Conservation (phyloP, 805 yeast species). For the Wickerhamomyces rabaulensis region DNA sequence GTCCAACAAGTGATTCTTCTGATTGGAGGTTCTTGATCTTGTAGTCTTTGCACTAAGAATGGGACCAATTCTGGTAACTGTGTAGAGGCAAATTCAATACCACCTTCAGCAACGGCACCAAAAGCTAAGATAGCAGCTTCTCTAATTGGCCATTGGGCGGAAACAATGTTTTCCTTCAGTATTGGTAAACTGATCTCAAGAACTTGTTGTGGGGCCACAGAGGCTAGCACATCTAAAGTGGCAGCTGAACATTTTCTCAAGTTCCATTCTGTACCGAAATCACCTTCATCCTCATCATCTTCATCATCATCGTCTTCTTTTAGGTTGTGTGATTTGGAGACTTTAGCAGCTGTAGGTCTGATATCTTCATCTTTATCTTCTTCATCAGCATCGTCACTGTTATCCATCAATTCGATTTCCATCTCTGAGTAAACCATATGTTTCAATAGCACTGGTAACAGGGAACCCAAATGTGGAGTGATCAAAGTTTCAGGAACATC, state of each 20-base stretch:
- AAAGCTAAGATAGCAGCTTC: slow-evolving; percentile 95
- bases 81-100: slow-evolving; percentile 61
- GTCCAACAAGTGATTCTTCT: slow-evolving; percentile 97
- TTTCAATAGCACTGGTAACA: slow-evolving; percentile 72
- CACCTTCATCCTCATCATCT: slow-evolving; percentile 69
- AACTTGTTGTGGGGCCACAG: slow-evolving; percentile 61
- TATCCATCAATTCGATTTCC: slow-evolving; percentile 65
- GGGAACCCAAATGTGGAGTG: slow-evolving; percentile 49
- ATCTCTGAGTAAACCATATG: slow-evolving; percentile 88
- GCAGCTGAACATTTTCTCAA: slow-evolving; percentile 93
- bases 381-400: slow-evolving; percentile 66
- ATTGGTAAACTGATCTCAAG: slow-evolving; percentile 67
- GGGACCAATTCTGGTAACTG: slow-evolving; percentile 81
- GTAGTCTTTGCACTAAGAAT: slow-evolving; percentile 72
- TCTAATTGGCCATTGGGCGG: slow-evolving; percentile 78
- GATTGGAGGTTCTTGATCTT: slow-evolving; percentile 75
- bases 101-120: slow-evolving; percentile 93
- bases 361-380: slow-evolving; percentile 88
- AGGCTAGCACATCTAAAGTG: slow-evolving; percentile 76
- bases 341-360: slow-evolving; percentile 71
- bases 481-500: slow-evolving; percentile 49
- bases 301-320: slow-evolving; percentile 56
- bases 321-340: slow-evolving; percentile 34
- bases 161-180: slow-evolving; percentile 62
- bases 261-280: slow-evolving; percentile 76